These are phyloP conservation scores for Paecilomyces niveus DNA, from an alignment of 2,329 filamentous ascomycete genomes.

Conservation along the genomic window DNA sequence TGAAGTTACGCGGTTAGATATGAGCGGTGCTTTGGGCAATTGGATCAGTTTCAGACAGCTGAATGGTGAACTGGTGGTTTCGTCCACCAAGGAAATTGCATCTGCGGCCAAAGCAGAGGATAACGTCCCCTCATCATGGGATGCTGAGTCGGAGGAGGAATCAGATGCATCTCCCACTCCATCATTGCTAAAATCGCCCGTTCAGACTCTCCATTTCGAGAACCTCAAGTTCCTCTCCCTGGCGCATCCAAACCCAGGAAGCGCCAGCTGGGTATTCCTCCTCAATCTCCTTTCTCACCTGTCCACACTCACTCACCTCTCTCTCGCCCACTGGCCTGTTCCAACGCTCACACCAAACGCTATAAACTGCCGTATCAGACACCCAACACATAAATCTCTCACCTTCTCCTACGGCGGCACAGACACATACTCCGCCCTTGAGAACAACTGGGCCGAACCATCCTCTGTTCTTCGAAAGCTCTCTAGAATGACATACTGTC, in stretches of 20 bases:
- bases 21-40: constrained; percentile 44
- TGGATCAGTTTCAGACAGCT: constrained; percentile 45
- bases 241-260: constrained; percentile 38
- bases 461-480: constrained; percentile 50
- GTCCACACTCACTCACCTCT: constrained; percentile 54
- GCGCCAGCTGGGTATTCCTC: constrained; percentile 50
- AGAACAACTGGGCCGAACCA: constrained; percentile 51
- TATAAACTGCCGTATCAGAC: constrained; percentile 32
- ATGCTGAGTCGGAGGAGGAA: constrained; percentile 18
- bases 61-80: constrained; percentile 33
- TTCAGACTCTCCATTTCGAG: constrained; percentile 35
- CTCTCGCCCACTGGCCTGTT: constrained; percentile 55
- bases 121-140: constrained; percentile 34
- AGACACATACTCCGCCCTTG: constrained; percentile 46
- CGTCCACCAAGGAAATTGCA: constrained; percentile 6
- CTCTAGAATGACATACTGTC: constrained; percentile 48
- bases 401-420: constrained; percentile 44
- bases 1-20: constrained; percentile 46
- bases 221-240: constrained; percentile 54
- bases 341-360: constrained; percentile 53
- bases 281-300: constrained; percentile 46
- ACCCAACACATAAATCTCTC: constrained; percentile 32
- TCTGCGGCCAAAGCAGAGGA: constrained; percentile 5
- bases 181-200: constrained; percentile 14
- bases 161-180: constrained; percentile 2